These are phyloP conservation scores for Chytriomyces confervae DNA, from an alignment of 192 early-diverging fungal species.

Conservation along the genomic window DNA sequence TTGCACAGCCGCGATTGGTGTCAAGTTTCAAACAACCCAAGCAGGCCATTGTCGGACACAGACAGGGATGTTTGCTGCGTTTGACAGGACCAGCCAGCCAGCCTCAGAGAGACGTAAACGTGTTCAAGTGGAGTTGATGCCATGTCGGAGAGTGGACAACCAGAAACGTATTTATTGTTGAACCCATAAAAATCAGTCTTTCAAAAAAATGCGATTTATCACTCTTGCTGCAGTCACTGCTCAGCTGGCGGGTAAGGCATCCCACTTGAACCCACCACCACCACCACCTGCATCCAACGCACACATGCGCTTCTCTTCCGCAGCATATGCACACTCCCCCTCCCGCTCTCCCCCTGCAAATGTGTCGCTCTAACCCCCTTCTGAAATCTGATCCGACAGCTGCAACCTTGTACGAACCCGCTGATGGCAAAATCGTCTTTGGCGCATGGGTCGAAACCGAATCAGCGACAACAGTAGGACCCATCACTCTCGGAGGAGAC, in stretches of 20 bases:
- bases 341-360: too few relatives aligned
- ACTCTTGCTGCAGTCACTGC: background rate
- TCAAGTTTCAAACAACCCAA: too few relatives aligned
- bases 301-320: background rate
- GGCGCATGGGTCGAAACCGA: slow-evolving; percentile 46
- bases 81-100: too few relatives aligned
- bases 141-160: too few relatives aligned
- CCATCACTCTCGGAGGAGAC: slow-evolving; percentile 28
- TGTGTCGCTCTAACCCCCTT: too few relatives aligned
- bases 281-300: background rate
- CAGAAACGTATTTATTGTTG: too few relatives aligned
- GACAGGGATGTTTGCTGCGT: too few relatives aligned
- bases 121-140: too few relatives aligned
- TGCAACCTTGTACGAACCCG: slow-evolving; percentile 44
- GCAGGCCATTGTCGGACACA: too few relatives aligned
- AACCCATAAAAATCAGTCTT: too few relatives aligned
- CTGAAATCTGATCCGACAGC: background rate
- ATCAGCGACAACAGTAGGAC: background rate
- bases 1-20: too few relatives aligned
- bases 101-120: too few relatives aligned
- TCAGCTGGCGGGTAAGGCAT: background rate
- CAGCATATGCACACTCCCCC: background rate
- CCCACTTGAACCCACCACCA: background rate
- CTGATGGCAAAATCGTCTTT: slow-evolving; percentile 38
- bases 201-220: background rate